A percentile compares a stretch with the other conserved stretches of the same genome.
phyloP scores from a whole-genome alignment of 2,329 filamentous ascomycete genomes.

The Cylindrodendrum hubeiense region DNA sequence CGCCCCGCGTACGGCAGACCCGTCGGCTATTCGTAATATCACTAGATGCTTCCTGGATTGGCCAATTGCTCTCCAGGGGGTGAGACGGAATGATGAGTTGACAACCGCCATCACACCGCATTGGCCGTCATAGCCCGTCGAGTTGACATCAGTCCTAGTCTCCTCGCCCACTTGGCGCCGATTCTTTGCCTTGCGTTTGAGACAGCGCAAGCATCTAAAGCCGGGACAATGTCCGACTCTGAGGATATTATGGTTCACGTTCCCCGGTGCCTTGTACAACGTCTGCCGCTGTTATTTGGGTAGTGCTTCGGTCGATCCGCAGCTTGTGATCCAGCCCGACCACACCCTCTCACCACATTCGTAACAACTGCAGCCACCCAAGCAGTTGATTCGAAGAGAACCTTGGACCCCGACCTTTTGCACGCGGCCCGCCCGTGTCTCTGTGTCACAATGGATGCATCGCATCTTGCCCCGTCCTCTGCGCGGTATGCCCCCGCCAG shows the following conservation, averaged over 20 bases:
- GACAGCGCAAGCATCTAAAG: slow-evolving; percentile 27
- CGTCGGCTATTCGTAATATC: slow-evolving; percentile 10
- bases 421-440: slow-evolving; percentile 1
- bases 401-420: not conserved
- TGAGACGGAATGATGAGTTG: slow-evolving; percentile 30
- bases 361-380: slow-evolving; percentile 15
- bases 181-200: slow-evolving; percentile 20
- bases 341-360: not conserved
- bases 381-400: slow-evolving; percentile 9
- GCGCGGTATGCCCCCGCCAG: slow-evolving; percentile 19
- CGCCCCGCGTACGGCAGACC: slow-evolving; percentile 14
- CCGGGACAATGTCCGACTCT: slow-evolving; percentile 4
- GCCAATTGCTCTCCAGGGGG: slow-evolving; percentile 22
- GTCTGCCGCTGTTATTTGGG: not conserved
- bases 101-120: slow-evolving; percentile 23
- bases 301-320: not conserved
- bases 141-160: not conserved
- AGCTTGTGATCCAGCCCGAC: not conserved
- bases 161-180: not conserved
- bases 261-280: not conserved
- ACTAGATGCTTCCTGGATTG: slow-evolving; percentile 17
- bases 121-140: slow-evolving; percentile 14
- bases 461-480: slow-evolving; percentile 38
- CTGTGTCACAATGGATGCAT: slow-evolving; percentile 39
- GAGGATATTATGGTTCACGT: not conserved